Evolutionary conservation across 805 yeast genomes (phyloP).

Genomic region (Pichia californica): DNA sequence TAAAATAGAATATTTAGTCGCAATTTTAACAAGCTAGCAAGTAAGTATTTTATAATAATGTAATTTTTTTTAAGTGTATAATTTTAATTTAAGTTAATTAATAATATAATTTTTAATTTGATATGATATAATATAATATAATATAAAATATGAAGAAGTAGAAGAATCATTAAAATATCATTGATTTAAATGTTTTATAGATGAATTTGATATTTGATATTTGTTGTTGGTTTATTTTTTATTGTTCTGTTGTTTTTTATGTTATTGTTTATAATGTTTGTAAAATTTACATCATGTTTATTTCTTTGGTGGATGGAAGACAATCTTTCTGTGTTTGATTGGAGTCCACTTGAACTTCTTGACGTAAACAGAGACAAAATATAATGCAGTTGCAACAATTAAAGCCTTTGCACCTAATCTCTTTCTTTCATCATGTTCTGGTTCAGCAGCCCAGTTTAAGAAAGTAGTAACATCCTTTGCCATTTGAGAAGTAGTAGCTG

Average conservation of each 20-base stretch:
- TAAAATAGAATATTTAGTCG: no score
- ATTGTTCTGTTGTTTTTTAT: no score
- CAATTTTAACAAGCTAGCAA: neutral
- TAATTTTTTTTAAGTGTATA: neutral
- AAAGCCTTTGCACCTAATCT: conserved; percentile 92
- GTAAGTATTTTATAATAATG: neutral
- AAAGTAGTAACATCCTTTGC: conserved; percentile 96
- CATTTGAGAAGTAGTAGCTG: conserved; percentile 98
- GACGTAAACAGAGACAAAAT: conserved; percentile 79
- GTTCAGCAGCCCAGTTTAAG: conserved; percentile 98
- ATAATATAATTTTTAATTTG: neutral
- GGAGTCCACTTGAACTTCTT: conserved; percentile 98
- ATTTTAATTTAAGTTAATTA: neutral
- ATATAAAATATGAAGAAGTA: neutral
- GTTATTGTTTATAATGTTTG: no score
- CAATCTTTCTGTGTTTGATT: conserved; percentile 89
- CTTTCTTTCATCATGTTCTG: conserved; percentile 98
- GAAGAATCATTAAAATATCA: neutral
- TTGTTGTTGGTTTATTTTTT: no score
- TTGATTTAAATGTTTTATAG: neutral
- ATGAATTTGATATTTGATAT: no score
- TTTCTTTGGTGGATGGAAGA: conserved; percentile 87
- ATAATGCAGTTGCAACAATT: conserved; percentile 69
- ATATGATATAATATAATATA: no score
- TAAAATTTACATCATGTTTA: conserved; percentile 18